Conservation (phyloP, 2,329 filamentous ascomycete species). For the Zarea fungicola region DNA sequence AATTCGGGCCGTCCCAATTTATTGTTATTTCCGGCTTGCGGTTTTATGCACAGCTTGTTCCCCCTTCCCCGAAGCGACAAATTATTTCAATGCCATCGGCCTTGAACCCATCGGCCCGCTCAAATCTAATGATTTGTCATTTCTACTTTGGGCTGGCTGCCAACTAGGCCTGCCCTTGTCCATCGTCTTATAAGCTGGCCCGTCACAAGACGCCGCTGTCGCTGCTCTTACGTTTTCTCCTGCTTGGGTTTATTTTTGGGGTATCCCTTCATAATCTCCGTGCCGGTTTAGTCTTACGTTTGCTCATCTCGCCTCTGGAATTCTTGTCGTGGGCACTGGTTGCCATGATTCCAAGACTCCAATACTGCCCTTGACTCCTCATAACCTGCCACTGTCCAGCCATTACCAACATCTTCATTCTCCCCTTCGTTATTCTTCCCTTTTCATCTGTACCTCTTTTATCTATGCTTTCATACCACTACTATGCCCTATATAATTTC, state of each 20-base stretch:
- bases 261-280: neutral
- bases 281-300: neutral
- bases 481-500: constrained; percentile 12
- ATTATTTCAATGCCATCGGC: too few species aligned
- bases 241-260: neutral
- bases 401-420: too few species aligned
- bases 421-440: too few species aligned
- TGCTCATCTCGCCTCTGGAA: neutral
- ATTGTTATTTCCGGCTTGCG: too few species aligned
- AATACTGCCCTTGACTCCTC: neutral
- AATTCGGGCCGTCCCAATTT: too few species aligned
- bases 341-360: neutral
- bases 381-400: neutral
- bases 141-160: constrained; percentile 3
- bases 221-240: neutral
- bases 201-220: neutral
- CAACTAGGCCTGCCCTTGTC: too few species aligned
- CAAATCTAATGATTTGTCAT: constrained; percentile 12
- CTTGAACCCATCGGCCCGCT: neutral
- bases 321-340: neutral
- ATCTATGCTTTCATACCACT: too few species aligned
- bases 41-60: too few species aligned
- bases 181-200: neutral
- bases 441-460: neutral
- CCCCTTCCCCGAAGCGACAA: too few species aligned